phyloP scores from a whole-genome alignment of 2,329 filamentous ascomycete genomes.

The Aspergillus cejpii region DNA sequence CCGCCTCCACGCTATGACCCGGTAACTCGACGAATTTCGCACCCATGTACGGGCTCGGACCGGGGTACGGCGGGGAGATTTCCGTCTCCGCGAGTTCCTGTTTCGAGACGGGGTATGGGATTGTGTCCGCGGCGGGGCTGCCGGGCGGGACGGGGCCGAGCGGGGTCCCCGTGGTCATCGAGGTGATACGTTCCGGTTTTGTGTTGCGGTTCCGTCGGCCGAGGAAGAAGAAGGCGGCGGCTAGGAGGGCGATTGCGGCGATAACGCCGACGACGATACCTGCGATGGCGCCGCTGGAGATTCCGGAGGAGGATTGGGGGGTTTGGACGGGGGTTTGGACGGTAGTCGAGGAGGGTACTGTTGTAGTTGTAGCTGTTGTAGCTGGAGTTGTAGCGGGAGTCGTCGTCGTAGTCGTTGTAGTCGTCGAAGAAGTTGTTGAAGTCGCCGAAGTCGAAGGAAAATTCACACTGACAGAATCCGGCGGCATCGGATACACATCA shows the following conservation, averaged over 20 bases:
- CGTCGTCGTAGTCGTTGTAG: background rate
- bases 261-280: slow-evolving; percentile 7
- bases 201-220: slow-evolving; percentile 4
- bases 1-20: background rate
- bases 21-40: slow-evolving; percentile 1
- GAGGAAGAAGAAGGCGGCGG: slow-evolving; percentile 4
- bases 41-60: background rate
- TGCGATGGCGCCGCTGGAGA: slow-evolving; percentile 7
- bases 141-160: background rate
- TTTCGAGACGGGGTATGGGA: background rate
- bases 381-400: background rate
- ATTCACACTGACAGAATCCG: slow-evolving; percentile 1
- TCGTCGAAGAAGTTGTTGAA: background rate
- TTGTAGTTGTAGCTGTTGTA: background rate
- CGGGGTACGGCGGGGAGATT: background rate
- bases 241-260: slow-evolving; percentile 1
- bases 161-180: background rate
- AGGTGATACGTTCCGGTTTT: no score
- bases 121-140: background rate
- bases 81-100: background rate
- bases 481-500: slow-evolving; percentile 12
- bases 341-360: background rate
- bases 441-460: background rate
- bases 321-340: background rate
- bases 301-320: background rate